phyloP scores from a whole-genome alignment of 2,329 filamentous ascomycete species.

The Capronia coronata region DNA sequence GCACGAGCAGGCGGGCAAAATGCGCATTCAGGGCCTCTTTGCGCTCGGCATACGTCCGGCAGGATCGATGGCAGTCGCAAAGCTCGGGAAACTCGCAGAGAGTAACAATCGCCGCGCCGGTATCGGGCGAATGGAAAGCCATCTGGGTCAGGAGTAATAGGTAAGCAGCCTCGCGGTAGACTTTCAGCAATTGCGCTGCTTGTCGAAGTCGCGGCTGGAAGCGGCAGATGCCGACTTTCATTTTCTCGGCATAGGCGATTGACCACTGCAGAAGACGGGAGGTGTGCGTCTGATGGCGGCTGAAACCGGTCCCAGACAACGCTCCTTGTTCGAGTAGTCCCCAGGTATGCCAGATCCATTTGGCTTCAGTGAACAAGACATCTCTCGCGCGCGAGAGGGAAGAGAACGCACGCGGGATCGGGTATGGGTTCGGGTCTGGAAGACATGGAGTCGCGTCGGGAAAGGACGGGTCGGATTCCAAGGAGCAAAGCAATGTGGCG shows the following conservation, averaged over 20 bases:
- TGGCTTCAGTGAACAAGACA: slow-evolving; percentile 25
- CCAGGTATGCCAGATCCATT: slow-evolving; percentile 28
- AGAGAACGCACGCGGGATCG: slow-evolving; percentile 20
- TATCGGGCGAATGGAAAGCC: slow-evolving; percentile 24
- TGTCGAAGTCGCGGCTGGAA: slow-evolving; percentile 8
- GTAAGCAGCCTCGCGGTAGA: slow-evolving; percentile 24
- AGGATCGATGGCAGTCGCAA: slow-evolving; percentile 22
- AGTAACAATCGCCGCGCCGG: slow-evolving; percentile 23
- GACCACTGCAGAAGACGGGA: slow-evolving; percentile 26
- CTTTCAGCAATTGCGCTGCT: slow-evolving; percentile 17
- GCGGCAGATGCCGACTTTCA: slow-evolving; percentile 13
- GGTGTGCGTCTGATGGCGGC: slow-evolving; percentile 24
- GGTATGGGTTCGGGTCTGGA: slow-evolving; percentile 17
- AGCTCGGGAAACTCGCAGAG: slow-evolving; percentile 22
- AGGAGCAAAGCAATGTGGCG: not conserved
- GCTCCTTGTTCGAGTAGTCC: slow-evolving; percentile 18
- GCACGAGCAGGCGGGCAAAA: slow-evolving; percentile 25
- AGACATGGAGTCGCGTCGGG: slow-evolving; percentile 2
- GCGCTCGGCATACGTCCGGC: slow-evolving; percentile 23
- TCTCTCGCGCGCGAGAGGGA: slow-evolving; percentile 26
- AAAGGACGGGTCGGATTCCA: slow-evolving; percentile 2
- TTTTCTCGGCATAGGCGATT: slow-evolving; percentile 26
- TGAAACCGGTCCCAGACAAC: slow-evolving; percentile 14
- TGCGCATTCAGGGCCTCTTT: slow-evolving; percentile 25
- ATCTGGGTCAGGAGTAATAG: slow-evolving; percentile 23